A percentile compares a stretch with the other conserved stretches of the same genome.
Conservation (phyloP, 768 basidiomycete species). For the Tulasnella sp. region DNA sequence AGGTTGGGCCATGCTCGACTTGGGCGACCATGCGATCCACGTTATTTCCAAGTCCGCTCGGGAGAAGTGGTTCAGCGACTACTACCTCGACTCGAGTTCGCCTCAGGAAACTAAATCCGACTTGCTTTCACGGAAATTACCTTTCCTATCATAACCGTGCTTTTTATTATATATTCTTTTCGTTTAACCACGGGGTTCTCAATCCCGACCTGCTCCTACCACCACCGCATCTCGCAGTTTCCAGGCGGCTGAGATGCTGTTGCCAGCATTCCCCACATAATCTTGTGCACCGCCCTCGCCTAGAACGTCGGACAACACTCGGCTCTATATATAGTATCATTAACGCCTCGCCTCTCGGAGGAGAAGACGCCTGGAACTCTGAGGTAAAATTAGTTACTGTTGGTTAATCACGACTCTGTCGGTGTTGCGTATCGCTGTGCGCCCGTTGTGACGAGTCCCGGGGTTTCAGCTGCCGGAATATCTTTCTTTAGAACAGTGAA, state of each 20-base stretch:
- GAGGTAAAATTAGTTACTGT: background rate
- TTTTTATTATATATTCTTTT: background rate
- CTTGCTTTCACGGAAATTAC: background rate
- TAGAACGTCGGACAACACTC: background rate
- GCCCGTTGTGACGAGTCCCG: background rate
- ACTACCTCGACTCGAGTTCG: background rate
- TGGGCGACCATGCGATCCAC: conserved; percentile 78
- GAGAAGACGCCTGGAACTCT: background rate
- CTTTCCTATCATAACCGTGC: background rate
- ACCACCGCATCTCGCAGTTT: no score
- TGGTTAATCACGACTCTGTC: background rate
- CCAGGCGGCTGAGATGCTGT: no score
- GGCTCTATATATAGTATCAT: background rate
- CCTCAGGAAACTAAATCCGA: background rate
- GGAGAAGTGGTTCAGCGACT: conserved; percentile 62
- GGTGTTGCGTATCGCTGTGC: background rate
- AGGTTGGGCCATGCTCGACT: conserved; percentile 86
- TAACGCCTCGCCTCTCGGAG: background rate
- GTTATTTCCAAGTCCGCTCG: conserved; percentile 67
- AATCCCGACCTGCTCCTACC: background rate
- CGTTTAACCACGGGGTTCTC: background rate
- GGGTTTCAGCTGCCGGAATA: background rate
- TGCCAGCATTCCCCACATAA: no score
- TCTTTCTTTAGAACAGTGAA: background rate
- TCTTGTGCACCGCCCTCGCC: background rate